These are phyloP conservation scores for Hypoxylon sp. DNA, from an alignment of 2,329 filamentous ascomycete species.

Conservation along the genomic window DNA sequence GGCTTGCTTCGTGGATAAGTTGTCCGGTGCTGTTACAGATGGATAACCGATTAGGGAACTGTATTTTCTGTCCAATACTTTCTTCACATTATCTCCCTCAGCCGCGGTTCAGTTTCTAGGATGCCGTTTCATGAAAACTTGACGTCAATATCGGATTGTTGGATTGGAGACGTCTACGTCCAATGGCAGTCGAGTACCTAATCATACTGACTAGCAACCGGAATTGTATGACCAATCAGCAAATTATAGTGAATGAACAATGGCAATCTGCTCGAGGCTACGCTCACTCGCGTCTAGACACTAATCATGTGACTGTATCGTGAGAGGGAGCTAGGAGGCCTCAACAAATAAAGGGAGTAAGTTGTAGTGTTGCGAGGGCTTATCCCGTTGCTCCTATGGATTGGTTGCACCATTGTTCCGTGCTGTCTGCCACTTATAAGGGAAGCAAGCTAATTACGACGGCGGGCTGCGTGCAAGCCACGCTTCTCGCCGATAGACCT, in stretches of 20 bases:
- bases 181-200: slow-evolving; percentile 17
- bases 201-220: slow-evolving; percentile 11
- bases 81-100: not conserved
- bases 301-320: slow-evolving; percentile 47
- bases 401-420: slow-evolving; percentile 9
- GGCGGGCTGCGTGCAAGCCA: slow-evolving; percentile 23
- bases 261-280: slow-evolving; percentile 29
- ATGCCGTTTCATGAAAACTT: slow-evolving; percentile 17
- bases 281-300: slow-evolving; percentile 37
- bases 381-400: slow-evolving; percentile 4
- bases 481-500: slow-evolving; percentile 21
- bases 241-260: slow-evolving; percentile 26
- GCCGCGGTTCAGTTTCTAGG: not conserved
- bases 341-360: slow-evolving; percentile 4
- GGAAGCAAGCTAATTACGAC: slow-evolving; percentile 19
- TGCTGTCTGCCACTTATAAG: slow-evolving; percentile 10
- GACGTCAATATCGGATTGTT: slow-evolving; percentile 30
- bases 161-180: slow-evolving; percentile 13
- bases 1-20: slow-evolving; percentile 35
- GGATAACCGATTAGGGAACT: slow-evolving; percentile 27
- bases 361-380: slow-evolving; percentile 13
- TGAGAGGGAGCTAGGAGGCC: slow-evolving; percentile 9
- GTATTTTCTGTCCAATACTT: slow-evolving; percentile 8
- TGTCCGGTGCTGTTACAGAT: slow-evolving; percentile 6
- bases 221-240: slow-evolving; percentile 37